Conservation (phyloP, 2,329 filamentous ascomycete species). For the Phialophora chinensis region DNA sequence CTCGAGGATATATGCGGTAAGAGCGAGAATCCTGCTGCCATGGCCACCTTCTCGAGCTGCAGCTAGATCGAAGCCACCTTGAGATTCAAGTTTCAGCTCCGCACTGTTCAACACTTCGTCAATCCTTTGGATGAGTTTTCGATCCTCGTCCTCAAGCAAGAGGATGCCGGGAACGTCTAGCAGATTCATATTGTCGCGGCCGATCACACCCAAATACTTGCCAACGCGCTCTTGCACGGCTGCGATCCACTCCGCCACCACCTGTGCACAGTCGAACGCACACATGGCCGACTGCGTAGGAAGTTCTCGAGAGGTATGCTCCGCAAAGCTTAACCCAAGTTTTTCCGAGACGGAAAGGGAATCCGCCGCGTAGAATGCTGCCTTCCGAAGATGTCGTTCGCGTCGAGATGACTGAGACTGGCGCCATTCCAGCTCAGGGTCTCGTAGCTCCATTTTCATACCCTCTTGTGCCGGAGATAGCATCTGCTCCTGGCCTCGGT, state of each 20-base stretch:
- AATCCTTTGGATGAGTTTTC: slow-evolving; percentile 82
- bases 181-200: slow-evolving; percentile 79
- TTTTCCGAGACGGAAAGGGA: slow-evolving; percentile 88
- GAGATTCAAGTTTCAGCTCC: slow-evolving; percentile 67
- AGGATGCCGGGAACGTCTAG: slow-evolving; percentile 83
- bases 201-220: slow-evolving; percentile 82
- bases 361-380: slow-evolving; percentile 93
- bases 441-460: slow-evolving; percentile 37
- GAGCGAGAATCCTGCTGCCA: slow-evolving; percentile 80
- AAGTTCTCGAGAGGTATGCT: slow-evolving; percentile 81
- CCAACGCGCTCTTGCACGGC: slow-evolving; percentile 95
- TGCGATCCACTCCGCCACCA: slow-evolving; percentile 91
- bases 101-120: slow-evolving; percentile 76
- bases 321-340: slow-evolving; percentile 81
- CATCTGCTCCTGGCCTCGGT: slow-evolving; percentile 47
- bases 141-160: slow-evolving; percentile 89
- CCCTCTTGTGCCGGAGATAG: slow-evolving; percentile 43
- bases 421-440: slow-evolving; percentile 16
- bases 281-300: slow-evolving; percentile 91
- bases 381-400: slow-evolving; percentile 87
- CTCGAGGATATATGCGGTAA: slow-evolving; percentile 85
- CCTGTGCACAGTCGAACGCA: slow-evolving; percentile 90
- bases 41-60: slow-evolving; percentile 69
- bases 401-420: slow-evolving; percentile 66
- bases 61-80: slow-evolving; percentile 28